Conservation (phyloP, 2,329 filamentous ascomycete species). For the Aspergillus carbonarius region DNA sequence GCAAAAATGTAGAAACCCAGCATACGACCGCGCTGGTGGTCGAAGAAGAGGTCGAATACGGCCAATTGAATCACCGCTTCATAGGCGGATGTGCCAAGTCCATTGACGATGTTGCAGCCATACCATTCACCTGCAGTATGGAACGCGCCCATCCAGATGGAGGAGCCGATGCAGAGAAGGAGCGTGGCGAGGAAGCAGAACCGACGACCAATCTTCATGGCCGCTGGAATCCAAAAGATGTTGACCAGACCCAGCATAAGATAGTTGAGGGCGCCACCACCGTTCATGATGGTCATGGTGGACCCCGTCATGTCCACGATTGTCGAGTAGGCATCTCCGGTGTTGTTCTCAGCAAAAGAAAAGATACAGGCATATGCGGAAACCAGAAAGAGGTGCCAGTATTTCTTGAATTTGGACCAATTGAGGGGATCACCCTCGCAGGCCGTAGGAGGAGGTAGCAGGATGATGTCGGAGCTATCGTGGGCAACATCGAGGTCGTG, state of each 20-base stretch:
- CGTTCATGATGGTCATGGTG: constrained; percentile 41
- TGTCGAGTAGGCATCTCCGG: constrained; percentile 44
- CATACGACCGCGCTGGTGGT: constrained; percentile 38
- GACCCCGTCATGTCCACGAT: constrained; percentile 41
- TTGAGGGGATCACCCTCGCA: constrained; percentile 19
- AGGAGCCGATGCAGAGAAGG: constrained; percentile 28
- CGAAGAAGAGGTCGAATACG: constrained; percentile 43
- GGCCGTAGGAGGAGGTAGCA: constrained; percentile 16
- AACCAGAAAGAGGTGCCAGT: constrained; percentile 41
- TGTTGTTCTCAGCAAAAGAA: constrained; percentile 43
- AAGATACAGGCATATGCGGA: constrained; percentile 43
- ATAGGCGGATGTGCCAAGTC: constrained; percentile 24
- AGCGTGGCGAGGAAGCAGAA: constrained; percentile 39
- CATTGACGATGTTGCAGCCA: constrained; percentile 28
- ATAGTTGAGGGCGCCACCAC: constrained; percentile 42
- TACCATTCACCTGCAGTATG: constrained; percentile 27
- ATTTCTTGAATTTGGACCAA: constrained; percentile 39
- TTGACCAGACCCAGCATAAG: constrained; percentile 43
- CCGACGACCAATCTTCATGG: constrained; percentile 34
- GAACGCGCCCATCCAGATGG: constrained; percentile 33
- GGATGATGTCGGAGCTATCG: constrained; percentile 34
- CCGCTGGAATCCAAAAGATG: constrained; percentile 38
- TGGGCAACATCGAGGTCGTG: neutral
- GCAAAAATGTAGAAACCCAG: constrained; percentile 41
- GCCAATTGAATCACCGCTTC: constrained; percentile 41